Evolutionary conservation across 106 monocot genomes (phyloP).

Genomic region (Dioscorea alata): DNA sequence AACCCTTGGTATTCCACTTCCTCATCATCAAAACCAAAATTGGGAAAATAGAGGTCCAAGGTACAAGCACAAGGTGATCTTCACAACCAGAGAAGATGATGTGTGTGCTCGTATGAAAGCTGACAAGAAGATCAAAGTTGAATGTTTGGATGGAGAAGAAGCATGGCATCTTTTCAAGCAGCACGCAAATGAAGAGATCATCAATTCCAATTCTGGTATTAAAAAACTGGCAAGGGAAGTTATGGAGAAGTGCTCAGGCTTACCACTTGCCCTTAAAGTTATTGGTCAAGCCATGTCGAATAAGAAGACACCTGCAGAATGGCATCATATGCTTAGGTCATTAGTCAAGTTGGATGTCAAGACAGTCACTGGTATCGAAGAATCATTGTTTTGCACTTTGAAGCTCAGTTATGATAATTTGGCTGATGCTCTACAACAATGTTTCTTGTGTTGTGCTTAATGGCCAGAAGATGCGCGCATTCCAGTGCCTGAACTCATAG

Average conservation of each 20-base stretch:
- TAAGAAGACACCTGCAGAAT: neutral
- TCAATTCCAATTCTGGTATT: neutral
- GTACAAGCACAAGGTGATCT: neutral
- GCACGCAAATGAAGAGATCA: neutral
- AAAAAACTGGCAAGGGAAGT: neutral
- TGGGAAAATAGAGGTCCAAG: neutral
- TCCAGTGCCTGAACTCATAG: slow-evolving; percentile 5
- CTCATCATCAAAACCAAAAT: neutral
- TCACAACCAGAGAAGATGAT: neutral
- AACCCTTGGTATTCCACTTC: too few species aligned
- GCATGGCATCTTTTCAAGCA: slow-evolving; percentile 4
- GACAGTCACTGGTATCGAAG: neutral
- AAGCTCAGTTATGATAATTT: slow-evolving; percentile 23
- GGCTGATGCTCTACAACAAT: neutral
- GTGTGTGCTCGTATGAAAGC: slow-evolving; percentile 7
- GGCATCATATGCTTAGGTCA: neutral
- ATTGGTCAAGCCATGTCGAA: neutral
- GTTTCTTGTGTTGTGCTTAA: slow-evolving; percentile 23
- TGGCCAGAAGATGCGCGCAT: slow-evolving; percentile 22
- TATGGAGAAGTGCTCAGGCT: slow-evolving; percentile 4
- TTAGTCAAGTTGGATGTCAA: neutral
- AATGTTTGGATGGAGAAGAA: neutral
- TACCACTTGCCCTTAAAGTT: slow-evolving; percentile 9
- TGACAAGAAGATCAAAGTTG: neutral
- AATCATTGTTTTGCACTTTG: neutral